Conservation (phyloP, 225 moss, liverwort and hornwort genomes). For the Bryum argenteum region DNA sequence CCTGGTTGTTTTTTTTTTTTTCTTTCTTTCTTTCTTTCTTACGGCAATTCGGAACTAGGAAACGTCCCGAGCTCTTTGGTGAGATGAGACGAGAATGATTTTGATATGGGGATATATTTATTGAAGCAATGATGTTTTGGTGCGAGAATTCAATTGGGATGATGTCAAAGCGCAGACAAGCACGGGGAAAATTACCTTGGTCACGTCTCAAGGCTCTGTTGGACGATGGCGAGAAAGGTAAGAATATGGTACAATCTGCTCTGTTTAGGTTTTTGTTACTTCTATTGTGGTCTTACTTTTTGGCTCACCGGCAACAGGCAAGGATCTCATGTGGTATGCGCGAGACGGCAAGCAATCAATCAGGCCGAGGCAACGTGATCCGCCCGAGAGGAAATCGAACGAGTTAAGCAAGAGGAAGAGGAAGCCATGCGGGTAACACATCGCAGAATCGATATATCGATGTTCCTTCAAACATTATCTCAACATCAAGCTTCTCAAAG, state of each 20-base stretch:
- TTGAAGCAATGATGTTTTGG: slow-evolving; percentile 16
- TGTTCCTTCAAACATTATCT: neutral
- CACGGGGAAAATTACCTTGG: slow-evolving; percentile 95
- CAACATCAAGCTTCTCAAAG: slow-evolving; percentile 1
- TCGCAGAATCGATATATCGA: slow-evolving; percentile 11
- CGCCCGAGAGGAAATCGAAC: slow-evolving; percentile 75
- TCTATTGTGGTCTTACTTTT: slow-evolving; percentile 11
- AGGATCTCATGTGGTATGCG: slow-evolving; percentile 96
- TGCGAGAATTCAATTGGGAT: slow-evolving; percentile 95
- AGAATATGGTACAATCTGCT: neutral
- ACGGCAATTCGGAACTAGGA: slow-evolving; percentile 1
- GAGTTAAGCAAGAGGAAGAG: slow-evolving; percentile 86
- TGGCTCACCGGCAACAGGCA: slow-evolving; percentile 56
- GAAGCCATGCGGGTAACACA: slow-evolving; percentile 66
- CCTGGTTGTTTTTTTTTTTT: no score
- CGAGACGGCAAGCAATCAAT: slow-evolving; percentile 60
- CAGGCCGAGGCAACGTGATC: slow-evolving; percentile 58
- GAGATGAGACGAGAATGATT: slow-evolving; percentile 2
- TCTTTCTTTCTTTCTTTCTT: neutral
- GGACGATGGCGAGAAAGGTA: slow-evolving; percentile 99
- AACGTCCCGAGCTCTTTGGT: neutral
- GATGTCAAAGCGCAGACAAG: slow-evolving; percentile 94
- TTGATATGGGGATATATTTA: neutral
- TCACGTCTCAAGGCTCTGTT: slow-evolving; percentile 90
- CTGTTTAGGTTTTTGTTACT: slow-evolving; percentile 2